Percentiles rank a stretch among this genome's conserved stretches.
Evolutionary conservation across 192 early-diverging fungal species (phyloP).

Genomic region (Coemansia sp.): DNA sequence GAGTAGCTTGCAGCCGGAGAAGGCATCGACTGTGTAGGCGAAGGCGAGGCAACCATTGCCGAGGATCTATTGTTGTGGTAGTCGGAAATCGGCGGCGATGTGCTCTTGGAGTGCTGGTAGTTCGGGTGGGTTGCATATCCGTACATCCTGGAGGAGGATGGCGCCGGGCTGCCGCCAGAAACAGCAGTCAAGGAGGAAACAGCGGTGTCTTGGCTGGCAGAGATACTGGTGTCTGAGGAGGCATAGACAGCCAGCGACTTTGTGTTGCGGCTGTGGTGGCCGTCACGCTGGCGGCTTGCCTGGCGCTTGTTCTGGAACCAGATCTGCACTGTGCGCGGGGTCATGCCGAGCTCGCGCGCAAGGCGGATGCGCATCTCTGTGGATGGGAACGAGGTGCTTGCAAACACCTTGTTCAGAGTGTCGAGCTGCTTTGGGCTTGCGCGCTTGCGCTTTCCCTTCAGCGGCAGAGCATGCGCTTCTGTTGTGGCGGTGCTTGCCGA

Average conservation of each 20-base stretch:
- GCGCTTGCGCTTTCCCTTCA: slow-evolving; percentile 78
- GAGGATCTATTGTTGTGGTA: not conserved
- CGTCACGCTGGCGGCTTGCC: slow-evolving; percentile 62
- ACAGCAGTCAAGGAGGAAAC: not conserved
- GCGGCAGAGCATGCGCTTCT: not conserved
- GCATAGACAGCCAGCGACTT: slow-evolving; percentile 38
- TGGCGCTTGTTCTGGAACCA: slow-evolving; percentile 98
- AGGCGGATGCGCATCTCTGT: slow-evolving; percentile 77
- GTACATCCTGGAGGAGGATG: not conserved
- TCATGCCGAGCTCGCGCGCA: slow-evolving; percentile 81
- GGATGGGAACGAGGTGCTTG: slow-evolving; percentile 77
- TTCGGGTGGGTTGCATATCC: not conserved
- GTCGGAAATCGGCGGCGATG: slow-evolving; percentile 22
- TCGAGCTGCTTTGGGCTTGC: slow-evolving; percentile 76
- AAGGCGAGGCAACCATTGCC: slow-evolving; percentile 4
- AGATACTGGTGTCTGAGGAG: slow-evolving; percentile 16
- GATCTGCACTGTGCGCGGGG: slow-evolving; percentile 89
- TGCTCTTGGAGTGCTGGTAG: slow-evolving; percentile 21
- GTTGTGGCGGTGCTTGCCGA: not conserved
- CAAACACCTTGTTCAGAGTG: slow-evolving; percentile 75
- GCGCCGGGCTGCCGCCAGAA: not conserved
- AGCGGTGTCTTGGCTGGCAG: not conserved
- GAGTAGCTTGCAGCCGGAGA: slow-evolving; percentile 6
- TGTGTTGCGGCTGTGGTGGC: slow-evolving; percentile 53
- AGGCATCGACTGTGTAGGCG: slow-evolving; percentile 8